Conservation (phyloP, 805 yeast genomes). For the Kuraishia piskuri region DNA sequence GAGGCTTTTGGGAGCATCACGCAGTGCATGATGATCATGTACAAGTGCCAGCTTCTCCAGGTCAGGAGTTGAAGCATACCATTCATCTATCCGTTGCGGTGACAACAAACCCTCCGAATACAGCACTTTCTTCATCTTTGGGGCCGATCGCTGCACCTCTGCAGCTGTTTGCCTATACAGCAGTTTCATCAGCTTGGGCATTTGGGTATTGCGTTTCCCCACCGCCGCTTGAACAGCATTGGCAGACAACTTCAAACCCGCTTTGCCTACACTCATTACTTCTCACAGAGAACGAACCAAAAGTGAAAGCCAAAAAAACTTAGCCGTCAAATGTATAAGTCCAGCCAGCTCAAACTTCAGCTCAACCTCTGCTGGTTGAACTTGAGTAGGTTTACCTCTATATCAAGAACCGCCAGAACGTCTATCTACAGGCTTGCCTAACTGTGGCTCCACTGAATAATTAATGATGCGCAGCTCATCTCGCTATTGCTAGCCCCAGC, state of each 20-base stretch:
- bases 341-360: too few relatives aligned
- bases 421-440: too few relatives aligned
- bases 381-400: neutral
- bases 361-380: neutral
- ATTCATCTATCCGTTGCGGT: neutral
- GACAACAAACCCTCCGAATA: neutral
- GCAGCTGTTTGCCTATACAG: neutral
- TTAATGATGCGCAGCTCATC: too few relatives aligned
- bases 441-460: too few relatives aligned
- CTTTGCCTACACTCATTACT: neutral
- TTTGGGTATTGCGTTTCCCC: neutral
- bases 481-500: too few relatives aligned
- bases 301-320: too few relatives aligned
- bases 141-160: neutral
- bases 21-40: neutral
- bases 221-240: neutral
- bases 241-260: neutral
- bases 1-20: neutral
- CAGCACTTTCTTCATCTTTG: neutral
- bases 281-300: neutral
- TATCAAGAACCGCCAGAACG: too few relatives aligned
- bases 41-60: neutral
- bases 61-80: neutral
- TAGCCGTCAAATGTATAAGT: too few relatives aligned
- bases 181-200: neutral